Evolutionary conservation across 179 eudicot species (phyloP).

Genomic region (Corrigiola litoralis): DNA sequence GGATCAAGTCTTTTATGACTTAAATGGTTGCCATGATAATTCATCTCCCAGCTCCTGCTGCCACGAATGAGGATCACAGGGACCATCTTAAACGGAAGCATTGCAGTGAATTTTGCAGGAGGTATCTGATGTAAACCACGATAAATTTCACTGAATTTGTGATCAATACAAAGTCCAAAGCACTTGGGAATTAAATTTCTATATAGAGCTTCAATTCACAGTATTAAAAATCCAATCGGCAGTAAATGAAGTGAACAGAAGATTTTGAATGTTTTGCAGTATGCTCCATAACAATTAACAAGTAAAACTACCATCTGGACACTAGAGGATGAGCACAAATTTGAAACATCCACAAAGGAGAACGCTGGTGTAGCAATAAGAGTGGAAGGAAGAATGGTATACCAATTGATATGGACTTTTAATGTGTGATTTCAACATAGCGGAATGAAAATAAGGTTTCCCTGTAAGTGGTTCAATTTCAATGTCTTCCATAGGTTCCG

Average conservation of each 20-base stretch:
- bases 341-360: neutral
- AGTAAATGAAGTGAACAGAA: too few relatives aligned
- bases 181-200: too few relatives aligned
- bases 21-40: neutral
- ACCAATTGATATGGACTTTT: slow-evolving; percentile 20
- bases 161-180: too few relatives aligned
- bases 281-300: too few relatives aligned
- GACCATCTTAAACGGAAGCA: slow-evolving; percentile 13
- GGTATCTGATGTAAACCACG: slow-evolving; percentile 8
- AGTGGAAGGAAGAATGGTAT: neutral
- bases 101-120: slow-evolving; percentile 18
- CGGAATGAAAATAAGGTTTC: neutral
- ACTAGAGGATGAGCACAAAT: too few relatives aligned
- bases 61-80: slow-evolving; percentile 20
- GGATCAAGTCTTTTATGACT: slow-evolving; percentile 9
- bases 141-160: neutral
- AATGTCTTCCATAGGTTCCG: neutral
- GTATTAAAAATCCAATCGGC: too few relatives aligned
- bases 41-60: slow-evolving; percentile 34
- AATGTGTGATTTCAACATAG: neutral
- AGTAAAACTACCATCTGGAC: too few relatives aligned
- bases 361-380: neutral
- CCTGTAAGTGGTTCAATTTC: slow-evolving; percentile 1
- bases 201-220: too few relatives aligned
- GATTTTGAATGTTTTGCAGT: too few relatives aligned